These are phyloP conservation scores for Ammopiptanthus mongolicus DNA, from an alignment of 306 rosid species.

Conservation along the genomic window DNA sequence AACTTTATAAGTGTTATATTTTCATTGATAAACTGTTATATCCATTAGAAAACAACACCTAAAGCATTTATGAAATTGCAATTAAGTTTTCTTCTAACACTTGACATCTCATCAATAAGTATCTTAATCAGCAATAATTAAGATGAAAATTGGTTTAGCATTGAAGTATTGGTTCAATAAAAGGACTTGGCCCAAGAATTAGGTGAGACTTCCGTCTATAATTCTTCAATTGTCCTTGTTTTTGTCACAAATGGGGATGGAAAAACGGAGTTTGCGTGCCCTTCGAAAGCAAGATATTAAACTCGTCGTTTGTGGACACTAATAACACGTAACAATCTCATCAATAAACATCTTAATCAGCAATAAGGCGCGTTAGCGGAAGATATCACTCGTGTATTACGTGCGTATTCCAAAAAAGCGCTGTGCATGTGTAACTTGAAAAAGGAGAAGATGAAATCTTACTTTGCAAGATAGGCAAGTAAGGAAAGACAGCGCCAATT, in stretches of 20 bases:
- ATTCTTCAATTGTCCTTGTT: not conserved
- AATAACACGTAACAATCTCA: not conserved
- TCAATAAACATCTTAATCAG: not conserved
- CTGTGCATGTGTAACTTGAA: not conserved
- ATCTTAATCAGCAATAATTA: not conserved
- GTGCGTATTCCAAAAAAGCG: not conserved
- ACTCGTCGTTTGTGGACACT: conserved; percentile 2
- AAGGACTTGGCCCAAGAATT: not conserved
- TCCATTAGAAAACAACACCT: no score
- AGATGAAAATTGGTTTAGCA: not conserved
- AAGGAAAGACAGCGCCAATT: not conserved
- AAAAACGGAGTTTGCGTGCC: conserved; percentile 17
- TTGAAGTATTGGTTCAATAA: not conserved
- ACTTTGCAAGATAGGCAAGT: not conserved
- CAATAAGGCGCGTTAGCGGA: not conserved
- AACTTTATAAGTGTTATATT: no score
- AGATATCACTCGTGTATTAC: not conserved
- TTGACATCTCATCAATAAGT: not conserved
- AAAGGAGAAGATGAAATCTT: not conserved
- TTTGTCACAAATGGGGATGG: not conserved
- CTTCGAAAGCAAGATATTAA: not conserved
- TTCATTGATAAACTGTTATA: no score
- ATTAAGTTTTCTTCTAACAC: no score
- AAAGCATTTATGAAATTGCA: no score
- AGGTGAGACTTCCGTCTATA: not conserved